Percentiles rank a stretch among this genome's conserved stretches.
Evolutionary conservation across 2,329 filamentous ascomycete species (phyloP).

Genomic region (Orbilia blumenaviensis): DNA sequence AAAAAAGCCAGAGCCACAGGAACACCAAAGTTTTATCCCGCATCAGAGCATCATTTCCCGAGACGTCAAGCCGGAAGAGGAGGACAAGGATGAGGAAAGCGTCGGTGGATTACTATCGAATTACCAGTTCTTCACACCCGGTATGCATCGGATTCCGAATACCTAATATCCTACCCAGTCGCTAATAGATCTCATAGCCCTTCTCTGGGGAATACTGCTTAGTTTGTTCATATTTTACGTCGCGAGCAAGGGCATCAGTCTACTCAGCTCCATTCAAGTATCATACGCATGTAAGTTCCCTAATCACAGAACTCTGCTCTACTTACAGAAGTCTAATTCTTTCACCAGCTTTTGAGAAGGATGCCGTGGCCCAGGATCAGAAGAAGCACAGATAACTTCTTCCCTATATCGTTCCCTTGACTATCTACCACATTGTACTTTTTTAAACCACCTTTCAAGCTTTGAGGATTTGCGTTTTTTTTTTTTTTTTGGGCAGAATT

Average conservation of each 20-base stretch:
- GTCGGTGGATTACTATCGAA: constrained; percentile 75
- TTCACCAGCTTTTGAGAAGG: constrained; percentile 68
- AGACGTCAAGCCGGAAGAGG: constrained; percentile 3
- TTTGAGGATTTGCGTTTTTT: no score
- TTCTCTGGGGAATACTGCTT: constrained; percentile 15
- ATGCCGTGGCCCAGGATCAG: background rate
- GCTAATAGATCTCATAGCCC: background rate
- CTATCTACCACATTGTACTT: background rate
- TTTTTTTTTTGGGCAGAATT: constrained; percentile 29
- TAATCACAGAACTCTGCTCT: no score
- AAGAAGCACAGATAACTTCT: constrained; percentile 38
- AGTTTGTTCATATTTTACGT: constrained; percentile 17
- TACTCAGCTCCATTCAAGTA: constrained; percentile 43
- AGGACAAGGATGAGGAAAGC: constrained; percentile 7
- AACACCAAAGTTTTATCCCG: constrained; percentile 33
- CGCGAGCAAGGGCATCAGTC: constrained; percentile 16
- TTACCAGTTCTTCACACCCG: constrained; percentile 92
- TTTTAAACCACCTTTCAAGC: no score
- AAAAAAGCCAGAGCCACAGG: constrained; percentile 24
- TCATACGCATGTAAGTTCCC: constrained; percentile 44
- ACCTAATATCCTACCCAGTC: background rate
- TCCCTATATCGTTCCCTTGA: background rate
- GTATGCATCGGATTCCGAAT: constrained; percentile 73
- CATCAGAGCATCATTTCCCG: constrained; percentile 39
- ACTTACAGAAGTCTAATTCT: background rate